Evolutionary conservation across 768 basidiomycete species (phyloP), one percentile per base, ranked within the genome.

Genomic region (Leccinum olivaceopallidum): DNA sequence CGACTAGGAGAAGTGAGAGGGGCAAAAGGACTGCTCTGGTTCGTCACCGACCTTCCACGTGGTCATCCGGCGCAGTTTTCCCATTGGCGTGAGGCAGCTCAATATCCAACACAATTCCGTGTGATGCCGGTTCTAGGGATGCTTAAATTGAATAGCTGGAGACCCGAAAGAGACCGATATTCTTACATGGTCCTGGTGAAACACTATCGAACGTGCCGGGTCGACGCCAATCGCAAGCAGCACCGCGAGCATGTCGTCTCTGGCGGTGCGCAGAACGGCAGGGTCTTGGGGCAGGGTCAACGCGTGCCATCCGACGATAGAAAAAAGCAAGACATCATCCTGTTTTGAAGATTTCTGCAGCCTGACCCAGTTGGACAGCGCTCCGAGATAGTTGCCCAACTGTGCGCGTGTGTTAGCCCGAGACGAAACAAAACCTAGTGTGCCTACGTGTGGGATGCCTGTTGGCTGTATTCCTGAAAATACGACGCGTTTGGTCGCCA

Each of bases 401-500:
- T 98, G 59, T 6, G 16, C 3, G 13, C 3, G 32, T 5, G 4
- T 4, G 37, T 65, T 34, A 65, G 64, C 58, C 13, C n/a, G 51
- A 34, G 32, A 47, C 10, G 32, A 30, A 12, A 62, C 34, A 24
- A 36, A 30, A 4, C 13, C 4, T 12, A 1, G 24, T 3, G 5
- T 2, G 71, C 83, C 65, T 73, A 95, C 94, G 76, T 96, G 94
- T 52, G 93, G 92, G 3, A 90, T 85, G 0, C 94, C 92, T 2
- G 95, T 95, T 0, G 95, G 95, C 70, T 96, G 95, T 32, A 98
- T 96, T 4, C 94, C 95, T 13, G 92, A 94, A 72, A 98, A 90
- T 39, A 95, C 78, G 53, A 87, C 79, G 14, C 83, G 73, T 20
- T 49, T 61, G 8, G 64, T 53, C n/a, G 61, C 20, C 6, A 64